These are phyloP conservation scores for Aspergillus brunneoviolaceus DNA, from an alignment of 2,329 filamentous ascomycete species.

Conservation along the genomic window DNA sequence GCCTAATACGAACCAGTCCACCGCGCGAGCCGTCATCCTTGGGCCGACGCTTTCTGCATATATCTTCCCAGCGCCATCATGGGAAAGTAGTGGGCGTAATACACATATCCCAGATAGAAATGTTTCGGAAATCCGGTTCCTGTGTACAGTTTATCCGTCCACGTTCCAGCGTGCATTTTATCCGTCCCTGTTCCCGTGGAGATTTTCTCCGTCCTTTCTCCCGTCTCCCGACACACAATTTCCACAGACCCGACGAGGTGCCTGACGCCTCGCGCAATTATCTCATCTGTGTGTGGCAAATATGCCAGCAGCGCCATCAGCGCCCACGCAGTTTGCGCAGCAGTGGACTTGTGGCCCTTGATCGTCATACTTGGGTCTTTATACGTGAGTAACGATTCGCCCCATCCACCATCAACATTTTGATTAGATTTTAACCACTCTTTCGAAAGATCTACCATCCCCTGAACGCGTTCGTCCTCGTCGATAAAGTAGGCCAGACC, in stretches of 20 bases:
- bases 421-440: constrained; percentile 28
- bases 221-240: no score
- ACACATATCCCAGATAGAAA: no score
- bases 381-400: constrained; percentile 28
- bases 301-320: constrained; percentile 28
- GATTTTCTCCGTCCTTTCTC: no score
- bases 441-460: constrained; percentile 6
- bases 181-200: no score
- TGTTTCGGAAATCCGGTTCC: no score
- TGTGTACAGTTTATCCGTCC: no score
- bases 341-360: constrained; percentile 20
- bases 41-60: no score
- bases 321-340: constrained; percentile 37
- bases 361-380: constrained; percentile 11
- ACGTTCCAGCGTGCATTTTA: no score
- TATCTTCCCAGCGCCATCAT: no score
- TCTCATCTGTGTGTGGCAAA: constrained; percentile 8
- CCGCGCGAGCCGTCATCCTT: no score
- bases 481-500: constrained; percentile 26
- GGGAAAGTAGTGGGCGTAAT: no score
- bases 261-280: constrained; percentile 17
- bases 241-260: constrained; percentile 14
- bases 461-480: background rate
- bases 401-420: constrained; percentile 36
- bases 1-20: no score